Evolutionary conservation across 129 eudicot species (phyloP), one percentile per base, ranked within the genome.

Genomic region (Artemisia annua): DNA sequence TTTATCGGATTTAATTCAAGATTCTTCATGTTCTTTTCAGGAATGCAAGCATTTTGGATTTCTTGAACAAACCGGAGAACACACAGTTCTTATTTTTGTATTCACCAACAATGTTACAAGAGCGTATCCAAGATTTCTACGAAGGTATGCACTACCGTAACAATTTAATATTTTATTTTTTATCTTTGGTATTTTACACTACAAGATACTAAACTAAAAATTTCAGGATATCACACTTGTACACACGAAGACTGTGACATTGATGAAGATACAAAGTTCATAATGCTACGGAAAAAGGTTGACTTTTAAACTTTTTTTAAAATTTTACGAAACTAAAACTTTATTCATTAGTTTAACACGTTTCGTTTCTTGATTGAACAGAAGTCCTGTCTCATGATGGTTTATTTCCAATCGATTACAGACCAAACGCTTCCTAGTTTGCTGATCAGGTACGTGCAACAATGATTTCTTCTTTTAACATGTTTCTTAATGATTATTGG

Each of bases 401-500:
- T 58, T 57, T 43, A 71, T 71, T 70, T 15, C 56, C 24, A 64
- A 63, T 74, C 55, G 43, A 74, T 78, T 67, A 26, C 28, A 63
- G 71, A 3, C 26, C 22, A 15, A 48, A 69, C 64, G 82, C 15
- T 54, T 73, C 48, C 16, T n/a, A 30, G 52, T 70, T 63, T 6
- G 14, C 61, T 17, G 82, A 54, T 78, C 72, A 71, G 78, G 82
- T 78, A 64, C 76, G 26, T 6, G 22, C 57, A 48, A 16, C 72
- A 71, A 78, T 70, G 52, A 67, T 76, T 52, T 48, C 51, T 66
- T 60, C 65, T 63, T 49, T 63, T 43, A 24, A 71, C 73, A 78
- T 71, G 78, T 71, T 78, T 78, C 54, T 63, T 78, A 73, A 63
- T 71, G 82, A 78, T 68, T 60, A 61, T 49, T 60, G 63, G 69